Evolutionary conservation across 2,329 filamentous ascomycete genomes (phyloP), one percentile per base, ranked within the genome.

Genomic region (Aspergillus neotritici): DNA sequence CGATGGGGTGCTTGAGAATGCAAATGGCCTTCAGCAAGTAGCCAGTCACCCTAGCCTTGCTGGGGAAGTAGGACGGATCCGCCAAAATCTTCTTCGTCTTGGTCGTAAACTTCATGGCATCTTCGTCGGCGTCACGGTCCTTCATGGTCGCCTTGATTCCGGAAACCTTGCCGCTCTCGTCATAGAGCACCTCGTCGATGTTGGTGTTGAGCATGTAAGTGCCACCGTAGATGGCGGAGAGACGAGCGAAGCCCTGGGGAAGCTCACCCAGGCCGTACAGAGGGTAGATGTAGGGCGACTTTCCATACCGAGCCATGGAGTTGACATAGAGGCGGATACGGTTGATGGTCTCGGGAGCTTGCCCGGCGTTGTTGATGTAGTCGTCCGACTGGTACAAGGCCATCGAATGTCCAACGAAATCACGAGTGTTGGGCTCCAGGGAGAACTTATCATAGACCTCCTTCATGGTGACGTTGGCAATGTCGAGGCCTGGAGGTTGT

Each of bases 201-300:
- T 83, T 82, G 56, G 93, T 94, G 77, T 97, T 97, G 62, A 98
- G 84, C 90, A 98, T 98, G 74, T 98, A 98, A 39, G 93, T 98
- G 57, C 93, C 93, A 53, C 93, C 93, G 65, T 98, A 97, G 71
- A 98, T 97, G 67, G 93, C 93, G 32, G 90, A 96, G 42, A 98
- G 80, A 68, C 93, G 90, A 51, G 93, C 93, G 62, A 98, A 98
- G 47, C 91, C 91, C 72, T 98, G 93, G 30, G 93, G 94, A 44
- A 98, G 84, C 75, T 98, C 93, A 65, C 86, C 93, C 38, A 98
- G 82, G 50, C 93, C 93, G 73, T 98, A 98, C 28, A 97, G 83
- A 37, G 93, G 94, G 77, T 98, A 98, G 74, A 98, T 97, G 76
- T 97, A 98, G 35, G 93, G 94, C 10, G 90, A 97, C 73, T 96